A percentile compares a stretch with the other conserved stretches of the same genome.
These are phyloP conservation scores for Suhomyces maxii DNA, from an alignment of 1,139 yeast genomes.

Conservation along the genomic window DNA sequence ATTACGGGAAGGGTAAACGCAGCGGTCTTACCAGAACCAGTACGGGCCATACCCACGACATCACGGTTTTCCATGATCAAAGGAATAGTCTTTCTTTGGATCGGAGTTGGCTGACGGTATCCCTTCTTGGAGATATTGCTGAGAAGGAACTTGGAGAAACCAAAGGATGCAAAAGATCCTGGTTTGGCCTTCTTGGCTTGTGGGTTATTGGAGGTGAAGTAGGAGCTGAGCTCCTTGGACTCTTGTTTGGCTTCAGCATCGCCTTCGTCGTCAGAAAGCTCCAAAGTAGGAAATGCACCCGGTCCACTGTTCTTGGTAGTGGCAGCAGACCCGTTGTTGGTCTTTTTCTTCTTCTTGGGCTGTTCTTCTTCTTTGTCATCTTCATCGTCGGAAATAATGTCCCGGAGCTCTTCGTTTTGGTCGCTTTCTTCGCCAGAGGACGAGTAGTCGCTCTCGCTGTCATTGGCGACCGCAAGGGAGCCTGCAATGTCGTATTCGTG, in stretches of 20 bases:
- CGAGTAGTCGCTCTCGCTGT: constrained; percentile 39
- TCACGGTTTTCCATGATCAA: constrained; percentile 83
- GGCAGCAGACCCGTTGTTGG: constrained; percentile 11
- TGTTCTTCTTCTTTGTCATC: constrained; percentile 32
- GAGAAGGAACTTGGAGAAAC: constrained; percentile 71
- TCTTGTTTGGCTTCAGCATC: constrained; percentile 29
- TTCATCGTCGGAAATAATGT: constrained; percentile 56
- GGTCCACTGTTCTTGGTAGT: background rate
- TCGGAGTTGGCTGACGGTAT: constrained; percentile 93
- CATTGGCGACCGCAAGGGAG: constrained; percentile 53
- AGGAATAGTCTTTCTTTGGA: constrained; percentile 94
- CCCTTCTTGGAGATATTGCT: constrained; percentile 81
- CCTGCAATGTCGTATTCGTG: constrained; percentile 71
- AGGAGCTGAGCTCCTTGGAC: constrained; percentile 43
- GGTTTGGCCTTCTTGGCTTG: constrained; percentile 65
- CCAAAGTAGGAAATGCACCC: constrained; percentile 60
- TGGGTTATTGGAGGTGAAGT: constrained; percentile 41
- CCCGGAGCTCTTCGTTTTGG: constrained; percentile 48
- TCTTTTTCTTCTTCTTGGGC: constrained; percentile 18
- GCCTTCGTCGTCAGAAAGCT: constrained; percentile 63
- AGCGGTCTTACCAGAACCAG: constrained; percentile 99
- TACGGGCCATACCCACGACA: constrained; percentile 98
- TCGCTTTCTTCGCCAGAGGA: constrained; percentile 28
- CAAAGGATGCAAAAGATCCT: constrained; percentile 89
- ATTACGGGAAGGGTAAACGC: constrained; percentile 94